A percentile compares a stretch with the other conserved stretches of the same genome.
Conservation (phyloP, 2,329 filamentous ascomycete genomes). For the Cytospora piceicola region DNA sequence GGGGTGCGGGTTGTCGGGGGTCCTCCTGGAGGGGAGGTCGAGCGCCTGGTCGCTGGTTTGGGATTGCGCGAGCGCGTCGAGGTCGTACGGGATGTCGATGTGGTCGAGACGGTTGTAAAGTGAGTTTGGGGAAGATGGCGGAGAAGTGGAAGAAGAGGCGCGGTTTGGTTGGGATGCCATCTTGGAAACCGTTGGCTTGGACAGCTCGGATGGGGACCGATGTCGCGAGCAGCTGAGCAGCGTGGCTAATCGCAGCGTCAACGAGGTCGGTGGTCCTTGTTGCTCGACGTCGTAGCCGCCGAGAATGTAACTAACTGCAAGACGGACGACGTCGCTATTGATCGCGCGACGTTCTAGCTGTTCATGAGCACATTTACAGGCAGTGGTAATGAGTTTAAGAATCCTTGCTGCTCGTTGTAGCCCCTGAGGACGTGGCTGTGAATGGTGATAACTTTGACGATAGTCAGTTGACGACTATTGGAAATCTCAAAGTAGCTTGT, state of each 20-base stretch:
- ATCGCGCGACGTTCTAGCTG: no score
- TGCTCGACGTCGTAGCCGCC: background rate
- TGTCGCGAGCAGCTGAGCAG: no score
- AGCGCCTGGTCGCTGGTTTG: background rate
- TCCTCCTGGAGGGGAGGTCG: background rate
- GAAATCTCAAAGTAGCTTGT: background rate
- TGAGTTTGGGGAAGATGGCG: background rate
- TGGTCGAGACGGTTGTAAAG: conserved; percentile 1
- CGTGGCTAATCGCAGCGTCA: no score
- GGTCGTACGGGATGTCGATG: background rate
- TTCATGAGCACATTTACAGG: no score
- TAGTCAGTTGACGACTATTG: conserved; percentile 3
- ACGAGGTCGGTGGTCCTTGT: no score
- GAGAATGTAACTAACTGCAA: background rate
- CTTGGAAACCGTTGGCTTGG: background rate
- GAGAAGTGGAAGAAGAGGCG: background rate
- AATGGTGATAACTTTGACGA: conserved; percentile 2
- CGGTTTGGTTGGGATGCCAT: background rate
- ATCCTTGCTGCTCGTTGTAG: background rate
- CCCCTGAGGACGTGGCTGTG: background rate
- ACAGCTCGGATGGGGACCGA: background rate
- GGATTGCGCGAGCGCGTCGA: background rate
- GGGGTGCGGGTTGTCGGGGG: background rate
- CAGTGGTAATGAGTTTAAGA: no score
- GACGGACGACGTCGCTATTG: background rate